phyloP scores from a whole-genome alignment of 768 basidiomycete genomes.

The Pleurotus cornucopiae region DNA sequence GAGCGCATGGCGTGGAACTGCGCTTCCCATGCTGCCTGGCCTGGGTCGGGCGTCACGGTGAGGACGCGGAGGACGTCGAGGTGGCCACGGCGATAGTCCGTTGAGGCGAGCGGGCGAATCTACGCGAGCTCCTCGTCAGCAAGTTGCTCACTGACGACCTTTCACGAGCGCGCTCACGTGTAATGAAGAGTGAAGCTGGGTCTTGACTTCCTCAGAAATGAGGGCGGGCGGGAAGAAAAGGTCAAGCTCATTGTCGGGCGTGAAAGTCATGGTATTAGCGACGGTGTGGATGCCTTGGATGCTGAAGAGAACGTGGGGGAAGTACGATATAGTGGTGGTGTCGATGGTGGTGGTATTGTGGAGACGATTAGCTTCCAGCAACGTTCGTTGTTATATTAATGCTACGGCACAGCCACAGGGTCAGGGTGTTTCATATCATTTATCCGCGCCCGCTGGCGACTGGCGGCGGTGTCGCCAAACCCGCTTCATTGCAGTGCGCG shows the following conservation, averaged over 20 bases:
- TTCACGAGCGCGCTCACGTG: constrained; percentile 43
- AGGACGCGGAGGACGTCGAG: constrained; percentile 82
- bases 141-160: no score
- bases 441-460: not conserved
- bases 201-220: constrained; percentile 62
- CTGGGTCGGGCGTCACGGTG: constrained; percentile 61
- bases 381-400: constrained; percentile 7
- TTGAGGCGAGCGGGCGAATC: constrained; percentile 87
- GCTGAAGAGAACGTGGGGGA: not conserved
- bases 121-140: constrained; percentile 21
- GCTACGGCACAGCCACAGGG: constrained; percentile 6
- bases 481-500: not conserved
- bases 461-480: not conserved
- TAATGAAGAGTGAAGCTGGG: constrained; percentile 56
- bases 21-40: constrained; percentile 61
- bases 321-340: not conserved
- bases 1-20: constrained; percentile 63
- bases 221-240: constrained; percentile 72
- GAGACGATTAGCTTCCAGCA: not conserved
- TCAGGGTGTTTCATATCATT: not conserved
- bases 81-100: constrained; percentile 81
- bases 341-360: not conserved
- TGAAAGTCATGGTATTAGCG: constrained; percentile 28
- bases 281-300: not conserved
- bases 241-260: constrained; percentile 64